phyloP scores from a whole-genome alignment of 331 rosid genomes.

The Acacia pycnantha region DNA sequence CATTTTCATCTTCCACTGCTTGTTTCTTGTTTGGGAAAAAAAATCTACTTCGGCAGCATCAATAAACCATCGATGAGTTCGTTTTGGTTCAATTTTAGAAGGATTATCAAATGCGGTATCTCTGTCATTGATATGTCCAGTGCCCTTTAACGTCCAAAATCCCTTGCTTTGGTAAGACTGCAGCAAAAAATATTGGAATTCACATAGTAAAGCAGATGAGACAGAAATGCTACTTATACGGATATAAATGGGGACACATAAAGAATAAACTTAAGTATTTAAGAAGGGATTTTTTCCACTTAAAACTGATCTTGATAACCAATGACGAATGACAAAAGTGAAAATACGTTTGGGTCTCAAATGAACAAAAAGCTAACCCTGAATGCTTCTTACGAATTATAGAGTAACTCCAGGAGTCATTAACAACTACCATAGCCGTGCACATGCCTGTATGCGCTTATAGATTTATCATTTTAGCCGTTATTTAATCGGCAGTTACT shows the following conservation, averaged over 20 bases:
- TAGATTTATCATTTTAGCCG: not conserved
- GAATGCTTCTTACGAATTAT: not conserved
- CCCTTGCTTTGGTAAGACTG: conserved; percentile 71
- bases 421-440: not conserved
- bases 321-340: not conserved
- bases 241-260: not conserved
- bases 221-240: not conserved
- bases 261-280: not conserved
- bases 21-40: conserved; percentile 80
- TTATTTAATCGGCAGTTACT: not conserved
- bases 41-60: conserved; percentile 59
- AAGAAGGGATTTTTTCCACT: not conserved
- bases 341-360: not conserved
- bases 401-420: not conserved
- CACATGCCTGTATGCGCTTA: not conserved
- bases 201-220: not conserved
- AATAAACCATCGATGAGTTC: conserved; percentile 72
- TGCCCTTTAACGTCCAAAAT: conserved; percentile 64
- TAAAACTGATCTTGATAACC: not conserved
- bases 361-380: not conserved
- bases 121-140: conserved; percentile 48
- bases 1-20: conserved; percentile 56
- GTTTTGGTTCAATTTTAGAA: conserved; percentile 69
- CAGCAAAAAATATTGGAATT: conserved; percentile 19
- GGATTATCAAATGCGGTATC: conserved; percentile 50